Base-by-base conservation (phyloP, 192 early-diverging fungal species). In the Borealophlyctis nickersoniae region DNA sequence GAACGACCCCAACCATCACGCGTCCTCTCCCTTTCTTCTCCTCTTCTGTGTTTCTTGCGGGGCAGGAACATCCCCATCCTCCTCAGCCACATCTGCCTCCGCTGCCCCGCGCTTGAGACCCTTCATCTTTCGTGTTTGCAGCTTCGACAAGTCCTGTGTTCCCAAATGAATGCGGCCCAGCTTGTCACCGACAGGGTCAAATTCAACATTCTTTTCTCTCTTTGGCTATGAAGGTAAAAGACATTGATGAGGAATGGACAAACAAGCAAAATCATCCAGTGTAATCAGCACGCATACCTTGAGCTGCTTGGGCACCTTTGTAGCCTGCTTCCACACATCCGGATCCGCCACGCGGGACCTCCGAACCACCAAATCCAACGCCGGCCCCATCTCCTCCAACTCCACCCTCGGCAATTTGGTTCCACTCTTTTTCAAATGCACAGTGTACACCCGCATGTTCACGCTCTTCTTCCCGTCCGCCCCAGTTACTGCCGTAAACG, bases 71-170 rank as follows among this genome's bases (percentile, higher is more conserved):
- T 69, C 53, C 14, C 67, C 75, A 2, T 60, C 70, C 23, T 53
- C 74, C 26, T 67, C 74, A n/a, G 74, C 79, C 11, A 70, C 77
- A 22, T 69, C 77, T 3, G 64, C 67, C 36, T 78, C 73, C 5
- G 29, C 66, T 13, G 68, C 70, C n/a, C 66, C 65, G 19, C 82
- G 62, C 81, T 95, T 95, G 69, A 99, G 78, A 36, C 91, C 96
- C 84, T 98, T 97, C 89, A 99, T 93, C 83, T 99, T 99, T 68
- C 96, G 82, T 0, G 95, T 96, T 75, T 99, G 95, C 76, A 99
- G 80, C 82, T 92, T 91, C 58, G 79, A 67, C 50, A 99, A 83
- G 51, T 96, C 87, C 73, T 99, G 96, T 69, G 86, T 86, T 61
- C 91, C 86, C 85, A 98, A 75, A 77, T 96, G 94, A 52, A 99